Base-by-base conservation (phyloP, 768 basidiomycete species). In the Steccherinum ochraceum region DNA sequence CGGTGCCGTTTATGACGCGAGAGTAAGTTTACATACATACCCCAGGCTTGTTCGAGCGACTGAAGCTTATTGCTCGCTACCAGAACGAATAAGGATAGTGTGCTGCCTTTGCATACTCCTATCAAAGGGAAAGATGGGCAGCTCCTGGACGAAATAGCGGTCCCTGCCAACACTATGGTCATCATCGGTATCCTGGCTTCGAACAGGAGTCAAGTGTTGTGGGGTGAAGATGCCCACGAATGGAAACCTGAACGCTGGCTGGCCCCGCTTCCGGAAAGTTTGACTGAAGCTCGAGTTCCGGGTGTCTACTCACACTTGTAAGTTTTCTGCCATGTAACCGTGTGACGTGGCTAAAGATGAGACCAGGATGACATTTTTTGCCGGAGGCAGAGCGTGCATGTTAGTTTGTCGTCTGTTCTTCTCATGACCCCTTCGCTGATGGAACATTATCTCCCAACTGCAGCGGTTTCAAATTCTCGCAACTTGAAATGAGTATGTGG, bases 231-330 rank as follows among this genome's bases (percentile, higher is more conserved):
- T 50, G 74, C 81, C 3, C 71, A 73, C 20, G 73, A 73, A 42
- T 89, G 81, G 62, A 69, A 75, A 39, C 86, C 85, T 0, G 79
- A 81, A 49, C 70, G 86, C 4, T 88, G 86, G 86, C 66, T 86
- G 5, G 20, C 27, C 18, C 55, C 57, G 11, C 50, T 61, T 0
- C 62, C 62, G 0, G 43, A 50, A 2, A 27, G 54, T 0, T 46
- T 64, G 7, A 46, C 46, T 30, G 45, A 55, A 7, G 59, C 59
- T 7, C 46, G 35, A 0, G 26, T 61, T 16, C 61, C 60, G 0
- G 62, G 62, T 0, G 52, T 64, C 2, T 61, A 60, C 27, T 49
- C 60, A 5, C 50, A 60, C 41, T 25, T 51, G 55, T 56, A 25
- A 50, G 55, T 52, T 23, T 11, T 5, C 19, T 40, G 16, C 2